Evolutionary conservation across 2,329 filamentous ascomycete genomes (phyloP).

Genomic region (Fusarium sp.): DNA sequence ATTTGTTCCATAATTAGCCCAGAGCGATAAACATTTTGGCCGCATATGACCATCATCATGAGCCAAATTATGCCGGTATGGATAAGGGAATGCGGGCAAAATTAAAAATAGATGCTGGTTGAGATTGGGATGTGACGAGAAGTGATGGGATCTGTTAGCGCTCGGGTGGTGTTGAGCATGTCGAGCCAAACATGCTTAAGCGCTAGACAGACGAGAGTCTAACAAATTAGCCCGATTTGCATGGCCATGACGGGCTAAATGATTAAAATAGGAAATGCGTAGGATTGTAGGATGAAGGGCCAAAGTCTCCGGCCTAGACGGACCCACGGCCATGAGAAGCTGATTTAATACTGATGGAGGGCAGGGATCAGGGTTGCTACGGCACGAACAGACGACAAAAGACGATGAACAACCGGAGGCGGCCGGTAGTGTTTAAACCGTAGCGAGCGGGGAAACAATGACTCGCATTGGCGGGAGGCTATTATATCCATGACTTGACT

Average conservation of each 20-base stretch:
- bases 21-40: conserved; percentile 27
- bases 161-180: conserved; percentile 38
- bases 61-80: conserved; percentile 41
- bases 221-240: conserved; percentile 48
- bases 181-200: conserved; percentile 42
- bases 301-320: conserved; percentile 31
- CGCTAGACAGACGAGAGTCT: conserved; percentile 27
- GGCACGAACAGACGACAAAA: conserved; percentile 27
- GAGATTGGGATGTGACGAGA: conserved; percentile 35
- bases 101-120: conserved; percentile 54
- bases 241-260: conserved; percentile 35
- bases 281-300: conserved; percentile 8
- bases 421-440: conserved; percentile 36
- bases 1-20: conserved; percentile 47
- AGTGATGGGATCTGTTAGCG: conserved; percentile 46
- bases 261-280: conserved; percentile 10
- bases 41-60: conserved; percentile 6
- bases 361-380: conserved; percentile 35
- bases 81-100: conserved; percentile 46
- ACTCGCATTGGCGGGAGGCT: conserved; percentile 47
- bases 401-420: conserved; percentile 33
- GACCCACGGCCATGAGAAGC: conserved; percentile 7
- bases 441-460: conserved; percentile 40
- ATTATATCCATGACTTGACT: conserved; percentile 32
- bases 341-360: conserved; percentile 4